Evolutionary conservation across 1,139 yeast genomes (phyloP), one percentile per base, ranked within the genome.

Genomic region (Debaryomycetaceae sp.): DNA sequence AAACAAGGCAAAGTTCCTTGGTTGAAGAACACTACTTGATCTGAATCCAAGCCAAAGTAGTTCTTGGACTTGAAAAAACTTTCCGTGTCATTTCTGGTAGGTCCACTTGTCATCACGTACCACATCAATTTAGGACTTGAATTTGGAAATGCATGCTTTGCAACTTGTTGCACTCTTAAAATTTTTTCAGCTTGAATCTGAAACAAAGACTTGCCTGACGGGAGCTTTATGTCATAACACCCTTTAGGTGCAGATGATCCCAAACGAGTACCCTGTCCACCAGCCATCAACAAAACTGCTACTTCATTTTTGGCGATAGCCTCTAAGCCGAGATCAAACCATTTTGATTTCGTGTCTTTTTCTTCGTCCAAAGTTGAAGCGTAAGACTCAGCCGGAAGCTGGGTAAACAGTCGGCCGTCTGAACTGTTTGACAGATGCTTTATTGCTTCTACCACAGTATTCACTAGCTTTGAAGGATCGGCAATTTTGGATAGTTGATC

Each of bases 1-100:
- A 94, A 81, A 49, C 98, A 95, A 14, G 99, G 99, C 47, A 94
- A 71, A 2, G 94, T 87, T 13, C 98, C 98, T 63, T 94, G 99
- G 65, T 91, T 85, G 62, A 94, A 92, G 55, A 94, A 89, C 6
- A 71, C 66, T 35, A 94, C 73, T 59, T 89, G 86, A 3, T 63
- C 58, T 28, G 63, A 38, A 5, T 62, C 52, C 46, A 91, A 73
- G 0, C 97, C 97, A 60, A 94, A 92, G 61, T 72, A 86, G 17
- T 71, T 49, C 59, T 88, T 60, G 5, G 67, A 54, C 33, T 58
- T 46, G 61, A 94, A 94, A 52, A 80, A 94, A 0, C 63, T 50
- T 61, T 87, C 89, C n/a, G 97, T 92, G 15, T 81, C 74, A 2
- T 52, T 58, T 49, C 94, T 75, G 1, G 98, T 94, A 30, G 96